Base-by-base conservation (phyloP, 2,329 filamentous ascomycete genomes). In the Pestalotiopsis sp. region DNA sequence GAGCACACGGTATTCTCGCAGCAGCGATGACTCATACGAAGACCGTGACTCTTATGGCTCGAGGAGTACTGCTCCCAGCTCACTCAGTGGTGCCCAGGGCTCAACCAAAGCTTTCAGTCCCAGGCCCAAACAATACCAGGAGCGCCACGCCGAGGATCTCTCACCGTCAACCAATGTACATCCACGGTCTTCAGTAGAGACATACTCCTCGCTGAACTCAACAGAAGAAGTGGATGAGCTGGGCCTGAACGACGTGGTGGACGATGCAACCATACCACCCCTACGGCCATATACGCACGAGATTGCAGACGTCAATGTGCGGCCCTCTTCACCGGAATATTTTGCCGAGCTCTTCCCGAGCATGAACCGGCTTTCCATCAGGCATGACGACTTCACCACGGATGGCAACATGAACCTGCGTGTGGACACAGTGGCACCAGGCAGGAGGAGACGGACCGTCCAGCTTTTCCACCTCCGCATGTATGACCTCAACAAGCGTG, bases 331-430 rank as follows among this genome's bases (percentile, higher is more conserved):
- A 1, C 92, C 95, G 3, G 86, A 91, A 69, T 91, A 95, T 73
- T 98, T 98, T 78, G 91, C 90, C 31, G 87, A 91, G 66, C 87
- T 97, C 66, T 99, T 98, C 79, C 95, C 96, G 12, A 97, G 95
- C 9, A 87, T 91, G 73, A 90, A 94, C 78, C 89, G 93, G 68
- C 83, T 98, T 66, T 89, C 89, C 45, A 94, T 99, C 76, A 90
- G 92, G 36, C 95, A 98, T 78, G 96, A 98, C 78, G 94, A 98
- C 80, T 90, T 93, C 63, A 96, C 94, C 0, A 82, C 91, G 4
- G 95, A 99, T 78, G 95, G 95, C 45, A 97, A 98, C 84, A 97
- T 98, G 94, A 98, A 98, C 78, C 86, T 99, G 68, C 91, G 95
- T 40, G 87, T 98, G 69, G 95, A 97, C 78, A 95, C 93, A 5